A percentile compares a stretch with the other conserved stretches of the same genome.
Evolutionary conservation across 495 filamentous ascomycete species (phyloP).

Genomic region (Penicillium mononematosum): DNA sequence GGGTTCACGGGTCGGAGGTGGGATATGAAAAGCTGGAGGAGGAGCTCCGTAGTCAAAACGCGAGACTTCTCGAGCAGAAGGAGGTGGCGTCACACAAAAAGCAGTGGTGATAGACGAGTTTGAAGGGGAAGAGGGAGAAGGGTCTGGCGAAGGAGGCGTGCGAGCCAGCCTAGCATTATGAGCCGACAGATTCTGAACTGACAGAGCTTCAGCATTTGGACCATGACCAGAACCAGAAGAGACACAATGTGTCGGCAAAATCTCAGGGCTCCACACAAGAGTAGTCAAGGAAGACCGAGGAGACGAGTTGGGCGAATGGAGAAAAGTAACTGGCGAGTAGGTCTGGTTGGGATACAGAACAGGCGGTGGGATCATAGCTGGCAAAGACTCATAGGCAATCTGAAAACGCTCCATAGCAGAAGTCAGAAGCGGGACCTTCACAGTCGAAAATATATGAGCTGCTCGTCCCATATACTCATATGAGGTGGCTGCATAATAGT

Average conservation of each 20-base stretch:
- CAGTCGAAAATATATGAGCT: conserved; percentile 42
- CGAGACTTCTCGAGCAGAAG: background rate
- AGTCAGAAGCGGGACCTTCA: conserved; percentile 39
- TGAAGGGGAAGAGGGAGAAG: background rate
- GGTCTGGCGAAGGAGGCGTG: background rate
- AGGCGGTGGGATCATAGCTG: conserved; percentile 14
- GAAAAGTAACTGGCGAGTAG: background rate
- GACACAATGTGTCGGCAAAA: background rate
- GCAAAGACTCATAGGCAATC: conserved; percentile 25
- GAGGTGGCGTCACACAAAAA: conserved; percentile 7
- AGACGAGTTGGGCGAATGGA: background rate
- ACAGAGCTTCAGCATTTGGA: background rate
- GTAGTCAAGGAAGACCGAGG: background rate
- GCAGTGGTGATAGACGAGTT: background rate
- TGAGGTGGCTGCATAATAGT: conserved; percentile 47
- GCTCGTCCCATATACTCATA: conserved; percentile 43
- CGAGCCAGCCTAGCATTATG: background rate
- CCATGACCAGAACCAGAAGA: background rate
- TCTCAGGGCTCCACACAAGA: background rate
- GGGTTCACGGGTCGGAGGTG: background rate
- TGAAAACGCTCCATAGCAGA: conserved; percentile 34
- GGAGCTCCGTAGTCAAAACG: background rate
- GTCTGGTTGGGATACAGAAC: background rate
- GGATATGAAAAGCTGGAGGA: background rate
- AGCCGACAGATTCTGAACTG: background rate